phyloP scores from a whole-genome alignment of 2,329 filamentous ascomycete genomes.

The Trichoderma citrinoviride region DNA sequence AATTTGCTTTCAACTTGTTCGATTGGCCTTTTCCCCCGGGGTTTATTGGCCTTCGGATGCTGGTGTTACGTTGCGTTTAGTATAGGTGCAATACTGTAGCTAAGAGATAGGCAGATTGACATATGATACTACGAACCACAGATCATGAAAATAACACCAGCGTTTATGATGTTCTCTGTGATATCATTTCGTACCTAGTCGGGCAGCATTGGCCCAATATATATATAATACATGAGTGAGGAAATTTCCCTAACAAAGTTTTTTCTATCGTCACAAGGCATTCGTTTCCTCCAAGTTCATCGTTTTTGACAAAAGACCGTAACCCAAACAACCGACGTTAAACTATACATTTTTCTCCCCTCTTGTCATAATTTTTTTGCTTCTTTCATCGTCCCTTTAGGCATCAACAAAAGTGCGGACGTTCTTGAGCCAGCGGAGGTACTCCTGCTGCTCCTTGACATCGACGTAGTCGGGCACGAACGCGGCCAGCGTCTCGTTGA shows the following conservation, averaged over 20 bases:
- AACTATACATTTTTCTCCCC: background rate
- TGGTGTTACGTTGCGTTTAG: background rate
- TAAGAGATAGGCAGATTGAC: background rate
- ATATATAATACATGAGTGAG: slow-evolving; percentile 23
- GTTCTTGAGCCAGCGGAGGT: slow-evolving; percentile 82
- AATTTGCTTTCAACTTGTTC: background rate
- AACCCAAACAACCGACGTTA: background rate
- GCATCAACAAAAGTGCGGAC: slow-evolving; percentile 83
- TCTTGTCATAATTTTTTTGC: background rate
- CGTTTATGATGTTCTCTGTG: background rate
- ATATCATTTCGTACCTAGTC: slow-evolving; percentile 1
- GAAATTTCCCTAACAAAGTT: slow-evolving; percentile 20
- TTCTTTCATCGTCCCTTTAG: slow-evolving; percentile 36
- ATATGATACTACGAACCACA: background rate
- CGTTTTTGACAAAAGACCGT: slow-evolving; percentile 6
- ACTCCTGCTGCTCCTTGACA: slow-evolving; percentile 98
- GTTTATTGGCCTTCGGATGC: background rate
- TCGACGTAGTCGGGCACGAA: slow-evolving; percentile 97
- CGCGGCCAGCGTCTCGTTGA: slow-evolving; percentile 80
- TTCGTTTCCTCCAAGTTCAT: slow-evolving; percentile 10
- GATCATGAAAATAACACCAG: background rate
- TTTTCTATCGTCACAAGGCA: slow-evolving; percentile 16
- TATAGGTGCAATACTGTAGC: background rate
- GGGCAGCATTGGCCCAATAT: slow-evolving; percentile 4
- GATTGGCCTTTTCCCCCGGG: background rate